These are phyloP conservation scores for Falciphora oryzae DNA, from an alignment of 2,329 filamentous ascomycete species.

Conservation along the genomic window DNA sequence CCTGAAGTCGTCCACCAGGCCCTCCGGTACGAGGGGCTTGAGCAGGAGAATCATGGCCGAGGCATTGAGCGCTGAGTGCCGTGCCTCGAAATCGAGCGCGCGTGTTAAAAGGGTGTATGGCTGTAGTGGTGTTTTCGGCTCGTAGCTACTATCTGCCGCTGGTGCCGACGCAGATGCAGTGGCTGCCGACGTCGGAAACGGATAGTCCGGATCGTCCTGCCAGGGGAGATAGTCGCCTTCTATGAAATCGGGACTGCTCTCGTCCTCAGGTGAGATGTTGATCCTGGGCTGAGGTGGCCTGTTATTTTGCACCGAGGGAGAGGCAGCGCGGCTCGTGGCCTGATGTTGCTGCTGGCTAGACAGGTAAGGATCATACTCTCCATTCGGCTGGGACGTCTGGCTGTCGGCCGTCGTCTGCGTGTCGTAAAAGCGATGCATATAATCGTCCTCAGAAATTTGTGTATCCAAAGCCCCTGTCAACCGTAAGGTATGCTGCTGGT, in stretches of 20 bases:
- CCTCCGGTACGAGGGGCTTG: conserved; percentile 48
- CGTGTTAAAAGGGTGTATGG: conserved; percentile 49
- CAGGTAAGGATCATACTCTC: not conserved
- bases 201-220: conserved; percentile 50
- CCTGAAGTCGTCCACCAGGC: conserved; percentile 49
- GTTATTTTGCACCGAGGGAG: not conserved
- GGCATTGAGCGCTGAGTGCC: conserved; percentile 51
- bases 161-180: not conserved
- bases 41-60: conserved; percentile 57
- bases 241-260: conserved; percentile 35
- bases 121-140: conserved; percentile 38
- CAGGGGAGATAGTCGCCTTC: conserved; percentile 56
- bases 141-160: too few species aligned
- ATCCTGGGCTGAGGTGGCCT: not conserved
- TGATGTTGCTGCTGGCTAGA: not conserved
- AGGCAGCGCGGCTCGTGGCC: too few species aligned
- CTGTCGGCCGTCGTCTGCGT: conserved; percentile 39
- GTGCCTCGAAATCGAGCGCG: conserved; percentile 50
- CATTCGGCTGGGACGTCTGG: conserved; percentile 11
- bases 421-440: conserved; percentile 24
- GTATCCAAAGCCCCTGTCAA: conserved; percentile 21
- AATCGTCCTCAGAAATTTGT: conserved; percentile 23
- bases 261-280: conserved; percentile 4
- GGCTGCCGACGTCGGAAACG: conserved; percentile 31
- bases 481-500: conserved; percentile 15